Percentiles rank a stretch among this genome's conserved stretches.
These are phyloP conservation scores for Phoma sp. DNA, from an alignment of 2,329 filamentous ascomycete species.

Conservation along the genomic window DNA sequence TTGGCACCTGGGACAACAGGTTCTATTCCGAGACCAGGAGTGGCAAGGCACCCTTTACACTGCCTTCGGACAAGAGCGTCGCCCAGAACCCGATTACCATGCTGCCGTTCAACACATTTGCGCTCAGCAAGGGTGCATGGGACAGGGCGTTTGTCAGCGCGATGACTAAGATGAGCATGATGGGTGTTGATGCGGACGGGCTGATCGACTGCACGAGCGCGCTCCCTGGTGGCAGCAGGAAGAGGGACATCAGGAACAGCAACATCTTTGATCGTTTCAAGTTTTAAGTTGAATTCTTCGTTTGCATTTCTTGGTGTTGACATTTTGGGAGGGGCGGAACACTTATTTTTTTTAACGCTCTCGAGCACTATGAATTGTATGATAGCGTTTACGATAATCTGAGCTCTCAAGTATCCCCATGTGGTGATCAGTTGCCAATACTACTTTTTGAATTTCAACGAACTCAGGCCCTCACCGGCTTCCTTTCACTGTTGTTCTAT, in stretches of 20 bases:
- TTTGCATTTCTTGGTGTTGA: neutral
- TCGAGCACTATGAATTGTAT: neutral
- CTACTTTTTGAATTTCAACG: too few relatives aligned
- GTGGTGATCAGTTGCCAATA: too few relatives aligned
- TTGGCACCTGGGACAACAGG: constrained; percentile 46
- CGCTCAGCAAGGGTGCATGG: constrained; percentile 37
- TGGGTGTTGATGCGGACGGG: constrained; percentile 32
- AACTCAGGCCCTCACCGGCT: too few relatives aligned
- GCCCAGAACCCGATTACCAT: constrained; percentile 29
- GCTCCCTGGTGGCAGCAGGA: constrained; percentile 38
- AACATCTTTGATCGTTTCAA: constrained; percentile 35
- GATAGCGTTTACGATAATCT: constrained; percentile 3
- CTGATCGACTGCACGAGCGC: constrained; percentile 44
- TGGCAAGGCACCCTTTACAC: constrained; percentile 37
- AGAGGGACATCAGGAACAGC: constrained; percentile 40
- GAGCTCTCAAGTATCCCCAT: neutral
- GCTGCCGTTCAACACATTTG: constrained; percentile 32
- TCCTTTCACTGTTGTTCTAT: too few relatives aligned
- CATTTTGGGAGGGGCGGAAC: neutral
- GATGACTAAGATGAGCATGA: constrained; percentile 46
- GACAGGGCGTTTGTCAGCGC: constrained; percentile 41
- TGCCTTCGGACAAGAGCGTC: constrained; percentile 38
- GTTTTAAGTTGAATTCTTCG: constrained; percentile 1
- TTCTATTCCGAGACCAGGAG: constrained; percentile 44
- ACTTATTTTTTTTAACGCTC: constrained; percentile 4